Evolutionary conservation across 768 basidiomycete genomes (phyloP).

Genomic region (Mycena belliarum): DNA sequence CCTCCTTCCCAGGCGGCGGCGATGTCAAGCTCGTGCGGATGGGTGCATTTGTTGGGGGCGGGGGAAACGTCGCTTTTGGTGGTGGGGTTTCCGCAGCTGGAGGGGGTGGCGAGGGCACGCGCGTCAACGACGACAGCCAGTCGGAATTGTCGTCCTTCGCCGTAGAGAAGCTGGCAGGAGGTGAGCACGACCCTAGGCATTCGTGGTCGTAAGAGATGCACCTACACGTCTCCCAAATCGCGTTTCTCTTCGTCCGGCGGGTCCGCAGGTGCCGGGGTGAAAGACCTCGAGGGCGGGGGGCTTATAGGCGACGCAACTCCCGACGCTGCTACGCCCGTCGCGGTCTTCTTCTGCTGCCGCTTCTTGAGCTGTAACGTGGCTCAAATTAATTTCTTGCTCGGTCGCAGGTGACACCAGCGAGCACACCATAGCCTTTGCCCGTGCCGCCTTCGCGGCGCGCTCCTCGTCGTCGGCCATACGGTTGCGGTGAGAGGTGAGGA

Average conservation of each 20-base stretch:
- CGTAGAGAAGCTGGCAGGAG: conserved; percentile 34
- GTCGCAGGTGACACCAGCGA: conserved; percentile 1
- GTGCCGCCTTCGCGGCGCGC: conserved; percentile 77
- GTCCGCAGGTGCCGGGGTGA: conserved; percentile 54
- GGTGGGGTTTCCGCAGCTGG: conserved; percentile 3
- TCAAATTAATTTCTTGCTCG: conserved; percentile 2
- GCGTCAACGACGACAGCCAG: conserved; percentile 65
- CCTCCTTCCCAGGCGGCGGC: conserved; percentile 22
- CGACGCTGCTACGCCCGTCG: conserved; percentile 37
- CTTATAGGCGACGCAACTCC: conserved; percentile 43
- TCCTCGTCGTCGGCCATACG: conserved; percentile 67
- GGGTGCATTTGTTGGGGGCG: conserved; percentile 23
- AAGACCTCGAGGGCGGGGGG: conserved; percentile 48
- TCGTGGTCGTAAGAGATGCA: conserved; percentile 31
- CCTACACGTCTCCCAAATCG: conserved; percentile 69
- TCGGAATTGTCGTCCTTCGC: conserved; percentile 42
- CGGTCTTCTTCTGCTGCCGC: conserved; percentile 71
- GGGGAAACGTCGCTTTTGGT: conserved; percentile 21
- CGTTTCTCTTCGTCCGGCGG: conserved; percentile 45
- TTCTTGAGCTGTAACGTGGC: conserved; percentile 66
- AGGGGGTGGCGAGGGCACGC: conserved; percentile 32
- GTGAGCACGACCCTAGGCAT: conserved; percentile 7
- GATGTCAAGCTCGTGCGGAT: conserved; percentile 13
- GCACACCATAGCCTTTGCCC: conserved; percentile 80
- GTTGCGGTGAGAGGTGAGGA: neutral